These are phyloP conservation scores for Xylaria palmicola DNA, from an alignment of 495 filamentous ascomycete genomes.

Conservation along the genomic window DNA sequence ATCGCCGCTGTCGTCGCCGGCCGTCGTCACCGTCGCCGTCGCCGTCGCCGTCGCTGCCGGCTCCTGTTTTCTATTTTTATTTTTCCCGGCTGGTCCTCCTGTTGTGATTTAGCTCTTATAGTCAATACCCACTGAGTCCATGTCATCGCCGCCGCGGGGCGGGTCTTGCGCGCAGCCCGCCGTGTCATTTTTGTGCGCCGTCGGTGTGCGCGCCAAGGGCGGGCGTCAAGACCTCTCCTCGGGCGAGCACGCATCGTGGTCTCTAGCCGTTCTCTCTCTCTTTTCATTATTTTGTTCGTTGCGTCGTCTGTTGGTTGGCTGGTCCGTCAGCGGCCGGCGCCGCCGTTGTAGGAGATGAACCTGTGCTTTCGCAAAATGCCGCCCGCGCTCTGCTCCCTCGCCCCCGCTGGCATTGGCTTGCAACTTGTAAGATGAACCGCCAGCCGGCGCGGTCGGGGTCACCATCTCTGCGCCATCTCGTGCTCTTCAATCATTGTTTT, in stretches of 20 bases:
- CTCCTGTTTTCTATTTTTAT: neutral
- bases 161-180: neutral
- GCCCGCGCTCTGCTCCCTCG: slow-evolving; percentile 15
- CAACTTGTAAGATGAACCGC: neutral
- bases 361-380: slow-evolving; percentile 16
- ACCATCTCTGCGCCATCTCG: slow-evolving; percentile 5
- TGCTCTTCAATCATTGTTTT: too few relatives aligned
- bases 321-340: slow-evolving; percentile 14
- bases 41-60: slow-evolving; percentile 18
- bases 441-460: slow-evolving; percentile 10
- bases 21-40: neutral
- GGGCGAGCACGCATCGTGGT: too few relatives aligned
- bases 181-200: neutral
- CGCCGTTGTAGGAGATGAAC: slow-evolving; percentile 17
- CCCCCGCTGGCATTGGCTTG: neutral
- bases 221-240: too few relatives aligned
- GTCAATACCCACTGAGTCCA: too few relatives aligned
- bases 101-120: neutral
- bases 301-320: slow-evolving; percentile 7
- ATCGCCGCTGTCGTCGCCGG: slow-evolving; percentile 1
- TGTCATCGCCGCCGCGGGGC: slow-evolving; percentile 3
- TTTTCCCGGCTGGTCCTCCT: neutral
- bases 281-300: neutral
- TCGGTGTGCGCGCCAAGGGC: slow-evolving; percentile 1
- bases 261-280: too few relatives aligned